These are phyloP conservation scores for Tubosaeta brunneosetosa DNA, from an alignment of 768 basidiomycete species.

Conservation along the genomic window DNA sequence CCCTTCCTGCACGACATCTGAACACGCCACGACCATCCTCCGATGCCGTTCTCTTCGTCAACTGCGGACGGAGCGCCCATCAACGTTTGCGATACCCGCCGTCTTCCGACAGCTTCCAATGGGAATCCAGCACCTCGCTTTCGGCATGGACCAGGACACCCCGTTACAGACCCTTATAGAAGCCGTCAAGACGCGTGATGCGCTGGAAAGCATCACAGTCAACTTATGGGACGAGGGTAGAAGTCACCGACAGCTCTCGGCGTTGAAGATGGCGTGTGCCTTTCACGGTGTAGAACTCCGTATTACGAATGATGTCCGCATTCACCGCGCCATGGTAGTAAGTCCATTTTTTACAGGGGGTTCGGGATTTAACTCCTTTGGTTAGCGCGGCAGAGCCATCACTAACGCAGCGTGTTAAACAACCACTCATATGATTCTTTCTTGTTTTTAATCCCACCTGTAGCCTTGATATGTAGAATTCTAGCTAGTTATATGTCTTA, in stretches of 20 bases:
- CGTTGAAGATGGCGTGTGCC: conserved; percentile 62
- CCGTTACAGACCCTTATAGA: conserved; percentile 52
- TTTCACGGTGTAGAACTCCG: conserved; percentile 53
- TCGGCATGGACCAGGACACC: conserved; percentile 56
- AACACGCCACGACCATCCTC: conserved; percentile 42
- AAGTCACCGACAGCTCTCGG: conserved; percentile 45
- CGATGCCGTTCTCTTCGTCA: conserved; percentile 49
- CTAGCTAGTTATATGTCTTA: not conserved
- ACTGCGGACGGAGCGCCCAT: conserved; percentile 54
- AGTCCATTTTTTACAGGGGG: conserved; percentile 23
- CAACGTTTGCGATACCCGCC: conserved; percentile 33
- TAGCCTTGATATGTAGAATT: conserved; percentile 13
- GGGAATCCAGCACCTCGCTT: conserved; percentile 51
- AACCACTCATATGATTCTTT: not conserved
- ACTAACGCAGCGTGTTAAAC: conserved; percentile 16
- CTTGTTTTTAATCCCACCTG: conserved; percentile 9
- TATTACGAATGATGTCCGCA: conserved; percentile 46
- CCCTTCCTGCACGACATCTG: conserved; percentile 48
- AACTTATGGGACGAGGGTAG: conserved; percentile 52
- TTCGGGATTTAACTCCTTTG: conserved; percentile 15
- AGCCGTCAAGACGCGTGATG: conserved; percentile 41
- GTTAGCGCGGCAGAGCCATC: conserved; percentile 18
- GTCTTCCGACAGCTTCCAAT: conserved; percentile 47
- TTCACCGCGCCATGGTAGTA: conserved; percentile 51
- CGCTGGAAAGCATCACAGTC: conserved; percentile 47